Evolutionary conservation across 2,329 filamentous ascomycete species (phyloP).

Genomic region (Sporothrix dimorphospora): DNA sequence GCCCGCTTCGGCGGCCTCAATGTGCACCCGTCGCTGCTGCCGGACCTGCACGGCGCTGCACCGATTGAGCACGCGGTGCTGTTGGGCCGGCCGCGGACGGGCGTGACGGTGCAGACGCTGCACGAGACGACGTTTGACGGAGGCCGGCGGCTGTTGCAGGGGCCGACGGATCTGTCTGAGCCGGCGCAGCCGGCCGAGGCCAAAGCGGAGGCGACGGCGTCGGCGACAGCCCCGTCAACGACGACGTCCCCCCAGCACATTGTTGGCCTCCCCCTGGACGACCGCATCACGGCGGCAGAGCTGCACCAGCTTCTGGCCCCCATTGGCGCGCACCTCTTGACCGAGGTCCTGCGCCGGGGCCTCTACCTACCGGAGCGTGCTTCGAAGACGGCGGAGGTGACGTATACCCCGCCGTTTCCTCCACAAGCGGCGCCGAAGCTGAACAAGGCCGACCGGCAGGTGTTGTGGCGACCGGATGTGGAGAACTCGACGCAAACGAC

Average conservation of each 20-base stretch:
- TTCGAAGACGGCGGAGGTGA: constrained; percentile 44
- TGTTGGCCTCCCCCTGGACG: constrained; percentile 52
- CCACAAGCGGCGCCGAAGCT: constrained; percentile 71
- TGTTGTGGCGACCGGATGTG: constrained; percentile 55
- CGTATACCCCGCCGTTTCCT: constrained; percentile 37
- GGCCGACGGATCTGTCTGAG: constrained; percentile 42
- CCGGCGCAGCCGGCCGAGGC: background rate
- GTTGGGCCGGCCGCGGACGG: constrained; percentile 61
- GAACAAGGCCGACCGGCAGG: constrained; percentile 61
- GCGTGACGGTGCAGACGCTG: constrained; percentile 85
- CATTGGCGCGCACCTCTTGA: constrained; percentile 71
- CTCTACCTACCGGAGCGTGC: constrained; percentile 59
- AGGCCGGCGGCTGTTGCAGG: constrained; percentile 75
- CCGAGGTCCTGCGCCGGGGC: constrained; percentile 63
- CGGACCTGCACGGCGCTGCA: constrained; percentile 82
- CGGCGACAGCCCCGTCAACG: background rate
- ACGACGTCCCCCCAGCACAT: background rate
- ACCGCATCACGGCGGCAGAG: constrained; percentile 47
- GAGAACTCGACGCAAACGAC: constrained; percentile 50
- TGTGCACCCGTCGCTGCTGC: constrained; percentile 88
- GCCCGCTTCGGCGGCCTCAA: constrained; percentile 87
- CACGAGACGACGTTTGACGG: constrained; percentile 76
- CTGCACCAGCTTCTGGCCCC: constrained; percentile 60
- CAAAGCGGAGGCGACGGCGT: no score
- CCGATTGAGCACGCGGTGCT: constrained; percentile 87